phyloP scores from a whole-genome alignment of 768 basidiomycete genomes.

The Lactarius vividus region DNA sequence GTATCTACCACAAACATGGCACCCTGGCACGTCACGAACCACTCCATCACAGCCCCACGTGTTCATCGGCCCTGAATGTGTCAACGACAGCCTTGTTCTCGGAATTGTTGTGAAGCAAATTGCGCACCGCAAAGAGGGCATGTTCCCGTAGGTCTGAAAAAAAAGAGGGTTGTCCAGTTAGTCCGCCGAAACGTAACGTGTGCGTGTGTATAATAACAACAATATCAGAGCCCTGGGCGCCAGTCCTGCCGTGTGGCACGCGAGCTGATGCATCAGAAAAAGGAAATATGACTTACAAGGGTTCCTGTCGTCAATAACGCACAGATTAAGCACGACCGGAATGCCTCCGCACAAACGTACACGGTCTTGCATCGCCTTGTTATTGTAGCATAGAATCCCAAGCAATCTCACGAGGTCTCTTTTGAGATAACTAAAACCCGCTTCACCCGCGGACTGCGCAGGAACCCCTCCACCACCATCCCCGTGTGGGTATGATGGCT shows the following conservation, averaged over 20 bases:
- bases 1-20: conserved; percentile 12
- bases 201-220: not conserved
- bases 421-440: conserved; percentile 82
- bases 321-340: conserved; percentile 80
- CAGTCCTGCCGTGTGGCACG: not conserved
- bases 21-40: conserved; percentile 40
- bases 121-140: conserved; percentile 80
- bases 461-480: conserved; percentile 3
- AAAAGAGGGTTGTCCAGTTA: conserved; percentile 15
- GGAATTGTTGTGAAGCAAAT: conserved; percentile 69
- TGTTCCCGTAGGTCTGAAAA: conserved; percentile 83
- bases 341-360: conserved; percentile 71
- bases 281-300: conserved; percentile 64
- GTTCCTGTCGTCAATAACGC: conserved; percentile 87
- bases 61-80: conserved; percentile 58
- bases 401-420: conserved; percentile 86
- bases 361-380: conserved; percentile 68
- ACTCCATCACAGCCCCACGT: conserved; percentile 58
- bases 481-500: conserved; percentile 31
- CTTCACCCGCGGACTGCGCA: conserved; percentile 34
- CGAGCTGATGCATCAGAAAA: conserved; percentile 2
- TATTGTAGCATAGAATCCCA: conserved; percentile 69
- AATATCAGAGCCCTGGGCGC: not conserved
- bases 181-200: conserved; percentile 2
- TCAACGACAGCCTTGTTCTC: conserved; percentile 82